A percentile compares a stretch with the other conserved stretches of the same genome.
phyloP scores from a whole-genome alignment of 1,284 basidiomycete genomes.

The Fomes fomentarius region DNA sequence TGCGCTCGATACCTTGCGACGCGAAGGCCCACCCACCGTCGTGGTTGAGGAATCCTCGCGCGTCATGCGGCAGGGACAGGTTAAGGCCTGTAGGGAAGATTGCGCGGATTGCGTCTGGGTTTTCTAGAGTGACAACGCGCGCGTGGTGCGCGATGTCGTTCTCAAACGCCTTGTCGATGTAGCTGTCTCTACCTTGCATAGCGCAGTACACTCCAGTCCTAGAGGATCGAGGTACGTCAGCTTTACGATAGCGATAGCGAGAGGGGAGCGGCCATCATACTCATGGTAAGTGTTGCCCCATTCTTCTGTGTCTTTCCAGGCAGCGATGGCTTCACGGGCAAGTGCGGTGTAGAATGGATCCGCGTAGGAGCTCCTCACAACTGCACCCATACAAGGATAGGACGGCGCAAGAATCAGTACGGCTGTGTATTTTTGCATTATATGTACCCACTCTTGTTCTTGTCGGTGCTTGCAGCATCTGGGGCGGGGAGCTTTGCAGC shows the following conservation, averaged over 20 bases:
- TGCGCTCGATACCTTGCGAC: conserved; percentile 60
- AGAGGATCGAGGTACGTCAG: background rate
- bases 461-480: conserved; percentile 83
- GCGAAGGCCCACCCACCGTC: conserved; percentile 90
- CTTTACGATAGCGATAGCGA: too few species aligned
- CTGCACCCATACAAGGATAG: conserved; percentile 36
- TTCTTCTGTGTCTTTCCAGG: conserved; percentile 66
- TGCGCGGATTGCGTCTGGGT: conserved; percentile 42
- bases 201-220: conserved; percentile 69
- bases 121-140: conserved; percentile 44
- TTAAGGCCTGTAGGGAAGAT: conserved; percentile 47
- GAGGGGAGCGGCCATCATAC: too few species aligned
- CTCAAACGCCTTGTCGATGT: conserved; percentile 51
- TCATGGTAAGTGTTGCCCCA: conserved; percentile 84
- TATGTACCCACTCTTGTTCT: conserved; percentile 72
- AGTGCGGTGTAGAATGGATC: conserved; percentile 73
- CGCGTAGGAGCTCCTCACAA: conserved; percentile 72
- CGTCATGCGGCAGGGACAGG: conserved; percentile 37
- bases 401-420: too few species aligned
- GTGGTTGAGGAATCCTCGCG: conserved; percentile 68
- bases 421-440: too few species aligned
- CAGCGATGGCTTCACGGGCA: conserved; percentile 70
- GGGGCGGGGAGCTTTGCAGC: conserved; percentile 67
- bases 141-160: conserved; percentile 64
- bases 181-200: conserved; percentile 41